Conservation (phyloP, 164 flowering plant genomes). For the Aristolochia californica region DNA sequence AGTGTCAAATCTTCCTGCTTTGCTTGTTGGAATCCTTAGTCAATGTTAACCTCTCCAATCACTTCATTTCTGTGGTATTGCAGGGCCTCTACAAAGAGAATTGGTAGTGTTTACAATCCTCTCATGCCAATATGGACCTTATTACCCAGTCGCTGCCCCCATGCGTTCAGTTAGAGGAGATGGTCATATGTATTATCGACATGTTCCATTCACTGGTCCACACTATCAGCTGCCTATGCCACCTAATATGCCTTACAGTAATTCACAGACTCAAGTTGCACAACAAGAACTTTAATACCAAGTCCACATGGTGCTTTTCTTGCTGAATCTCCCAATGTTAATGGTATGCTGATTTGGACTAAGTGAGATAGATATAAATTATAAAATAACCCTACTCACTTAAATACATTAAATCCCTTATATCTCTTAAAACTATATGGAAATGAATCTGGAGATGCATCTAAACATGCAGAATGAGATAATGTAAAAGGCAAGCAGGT, state of each 20-base stretch:
- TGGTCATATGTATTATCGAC: slow-evolving; percentile 43
- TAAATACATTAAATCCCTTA: too few species aligned
- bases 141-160: slow-evolving; percentile 80
- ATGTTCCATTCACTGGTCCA: slow-evolving; percentile 51
- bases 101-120: slow-evolving; percentile 72
- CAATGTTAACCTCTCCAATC: not conserved
- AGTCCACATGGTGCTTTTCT: slow-evolving; percentile 40
- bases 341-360: slow-evolving; percentile 45
- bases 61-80: not conserved
- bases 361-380: too few species aligned
- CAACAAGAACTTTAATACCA: slow-evolving; percentile 46
- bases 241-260: slow-evolving; percentile 48
- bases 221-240: slow-evolving; percentile 64
- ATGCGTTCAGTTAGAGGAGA: slow-evolving; percentile 52
- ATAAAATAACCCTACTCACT: too few species aligned
- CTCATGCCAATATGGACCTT: slow-evolving; percentile 90
- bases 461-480: too few species aligned
- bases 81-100: slow-evolving; percentile 85
- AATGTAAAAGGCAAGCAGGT: too few species aligned
- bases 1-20: slow-evolving; percentile 16
- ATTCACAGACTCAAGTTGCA: slow-evolving; percentile 52
- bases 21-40: not conserved
- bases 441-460: too few species aligned
- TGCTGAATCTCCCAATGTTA: slow-evolving; percentile 5
- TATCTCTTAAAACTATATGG: too few species aligned